Base-by-base conservation (phyloP, 805 yeast genomes). In the Candida cerambycidarum region DNA sequence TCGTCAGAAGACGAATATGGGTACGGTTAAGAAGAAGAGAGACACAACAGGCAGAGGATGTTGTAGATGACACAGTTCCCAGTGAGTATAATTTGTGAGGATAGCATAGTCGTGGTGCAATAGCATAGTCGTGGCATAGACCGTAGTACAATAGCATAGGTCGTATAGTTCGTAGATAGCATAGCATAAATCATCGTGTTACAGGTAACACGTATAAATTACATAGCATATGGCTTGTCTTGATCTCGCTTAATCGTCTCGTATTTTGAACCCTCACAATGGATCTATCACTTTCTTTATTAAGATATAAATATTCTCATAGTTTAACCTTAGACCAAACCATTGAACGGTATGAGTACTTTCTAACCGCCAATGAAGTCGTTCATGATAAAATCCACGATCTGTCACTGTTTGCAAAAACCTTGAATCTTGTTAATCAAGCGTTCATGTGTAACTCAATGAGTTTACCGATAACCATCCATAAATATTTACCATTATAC, bases 1-100 rank as follows among this genome's bases (percentile, higher is more conserved):
- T 79, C 57, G 86, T 83, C 2, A 62, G 95, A 41, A 71, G 85
- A 50, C 62, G 95, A 21, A 58, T 79, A 2, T 86, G 93, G 92
- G 60, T 73, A 3, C 54, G 82, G 38, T 58, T 65, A 58, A 54
- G 78, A 29, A 33, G 32, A 18, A 33, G 39, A 17, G 14, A 30
- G 23, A 21, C n/a, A n/a, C n/a, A n/a, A 14, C 12, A 5, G 14
- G 14, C 12, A n/a, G 14, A 27, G 14, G 30, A 27, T 9, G 30
- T n/a, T 9, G 30, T 11, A n/a, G n/a, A n/a, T n/a, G n/a, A n/a
- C n/a, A n/a, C n/a, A n/a, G n/a, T n/a, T n/a, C n/a, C n/a, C n/a
- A n/a, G n/a, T n/a, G n/a, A n/a, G n/a, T n/a, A n/a, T n/a, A n/a
- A 27, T 11, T 5, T n/a, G 12, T 7, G 12, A n/a, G 34, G 13